Evolutionary conservation across 208 protist species (phyloP), one percentile per base, ranked within the genome.

Genomic region (Herpetomonas samuelpessoai): DNA sequence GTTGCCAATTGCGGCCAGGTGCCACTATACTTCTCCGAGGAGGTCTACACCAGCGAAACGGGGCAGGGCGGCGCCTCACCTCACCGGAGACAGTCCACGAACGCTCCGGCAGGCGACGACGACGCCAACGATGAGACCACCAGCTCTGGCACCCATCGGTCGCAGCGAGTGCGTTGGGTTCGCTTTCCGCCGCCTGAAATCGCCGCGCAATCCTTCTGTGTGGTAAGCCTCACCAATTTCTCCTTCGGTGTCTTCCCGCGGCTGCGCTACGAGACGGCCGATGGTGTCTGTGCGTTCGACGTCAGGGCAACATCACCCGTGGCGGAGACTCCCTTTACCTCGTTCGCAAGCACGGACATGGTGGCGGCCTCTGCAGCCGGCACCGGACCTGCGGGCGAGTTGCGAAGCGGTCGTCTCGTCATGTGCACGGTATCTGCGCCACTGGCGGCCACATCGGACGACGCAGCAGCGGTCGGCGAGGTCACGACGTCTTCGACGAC

Each of bases 151-250:
- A 24, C 39, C 10, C 26, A 16, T 1, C 19, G 22, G 46, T 0
- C 50, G 41, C 7, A 16, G 39, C 38, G 57, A 18, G 59, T 72
- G 27, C 66, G 51, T 57, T 83, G 83, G 78, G 27, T 68, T 24
- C 38, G 48, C 12, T 76, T 81, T 31, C 83, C 83, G 9, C 74
- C 83, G 19, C 78, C 72, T 1, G 71, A 77, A 61, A 55, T 89
- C 14, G 67, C 75, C 0, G 51, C 83, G 3, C 55, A 54, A 19
- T 62, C 62, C 6, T 82, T 87, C 28, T 51, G 65, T 1, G 70
- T 87, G 3, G 35, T 64, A 18, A 38, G 72, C 1, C 50, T 58
- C 10, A 31, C 30, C 2, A 29, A 39, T 16, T 44, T 65, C 6
- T 41, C 14, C 9, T 0, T 30, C 44, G 16, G 53, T 50, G 27